Base-by-base conservation (phyloP, 2,329 filamentous ascomycete genomes). In the Paecilomyces sp. region DNA sequence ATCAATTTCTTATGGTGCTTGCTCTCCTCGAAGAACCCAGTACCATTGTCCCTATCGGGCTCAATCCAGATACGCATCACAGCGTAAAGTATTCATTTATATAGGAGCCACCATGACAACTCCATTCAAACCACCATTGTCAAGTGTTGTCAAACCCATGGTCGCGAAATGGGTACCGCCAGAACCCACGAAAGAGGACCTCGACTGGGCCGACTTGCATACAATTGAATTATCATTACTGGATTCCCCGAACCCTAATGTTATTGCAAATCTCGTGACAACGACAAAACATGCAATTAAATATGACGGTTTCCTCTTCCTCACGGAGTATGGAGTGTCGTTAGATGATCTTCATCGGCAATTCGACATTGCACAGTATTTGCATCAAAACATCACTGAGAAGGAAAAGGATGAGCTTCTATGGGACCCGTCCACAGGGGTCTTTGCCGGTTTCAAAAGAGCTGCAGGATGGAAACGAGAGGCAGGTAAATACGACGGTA, bases 401-500 rank as follows among this genome's bases (percentile, higher is more conserved):
- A 77, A 80, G 58, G 80, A 82, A 63, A 81, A 80, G 64, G 65
- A 79, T 58, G 73, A 75, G 1, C 74, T 82, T 15, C 74, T 81
- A 0, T 82, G 79, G 63, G 67, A 77, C 62, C 80, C 80, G 0
- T 76, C 79, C 3, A 79, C 71, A 0, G 80, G 80, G n/a, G 64
- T 71, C 1, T 82, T 77, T 76, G 79, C 80, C 3, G 80, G 80
- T 0, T 83, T 80, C 67, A 82, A 83, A 66, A 79, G 74, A 62
- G 78, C 63, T n/a, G 78, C 70, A 66, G 80, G 12, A 11, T 63
- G 28, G 41, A 57, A 78, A 75, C 77, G 79, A 54, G 67, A 77
- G 47, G 74, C 71, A 1, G 79, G 77, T 1, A 65, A 71, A 12
- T 66, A 73, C 15, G 81, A 82, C 64, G 80, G 80, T 2, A 82